Percentiles rank a stretch among this genome's conserved stretches.
phyloP scores from a whole-genome alignment of 2,329 filamentous ascomycete genomes.

The Ceratocystis cubensis region DNA sequence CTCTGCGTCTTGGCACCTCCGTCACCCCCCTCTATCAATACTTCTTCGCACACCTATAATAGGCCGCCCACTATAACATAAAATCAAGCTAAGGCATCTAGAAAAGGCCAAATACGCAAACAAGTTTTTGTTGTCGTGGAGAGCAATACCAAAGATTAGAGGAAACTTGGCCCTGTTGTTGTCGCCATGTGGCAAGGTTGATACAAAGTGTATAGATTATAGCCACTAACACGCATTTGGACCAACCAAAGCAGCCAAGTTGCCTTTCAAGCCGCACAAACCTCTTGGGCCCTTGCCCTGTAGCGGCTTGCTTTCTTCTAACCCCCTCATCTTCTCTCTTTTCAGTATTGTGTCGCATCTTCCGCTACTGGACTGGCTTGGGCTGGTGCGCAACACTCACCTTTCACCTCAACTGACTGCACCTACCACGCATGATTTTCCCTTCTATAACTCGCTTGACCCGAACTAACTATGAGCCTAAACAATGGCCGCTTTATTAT shows the following conservation, averaged over 20 bases:
- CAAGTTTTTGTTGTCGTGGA: neutral
- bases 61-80: neutral
- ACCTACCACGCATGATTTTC: conserved; percentile 8
- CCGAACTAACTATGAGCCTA: neutral
- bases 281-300: neutral
- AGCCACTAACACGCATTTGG: neutral
- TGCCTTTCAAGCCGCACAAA: neutral
- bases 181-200: neutral
- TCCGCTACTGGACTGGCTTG: neutral
- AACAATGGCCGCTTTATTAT: neutral
- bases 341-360: neutral
- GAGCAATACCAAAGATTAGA: neutral
- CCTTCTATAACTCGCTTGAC: conserved; percentile 3
- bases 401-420: conserved; percentile 1
- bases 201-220: neutral
- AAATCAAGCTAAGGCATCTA: neutral
- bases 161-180: neutral
- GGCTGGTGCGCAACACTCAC: neutral
- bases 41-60: neutral
- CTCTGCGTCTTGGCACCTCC: neutral
- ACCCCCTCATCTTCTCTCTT: neutral
- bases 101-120: neutral
- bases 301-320: neutral
- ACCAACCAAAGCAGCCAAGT: neutral
- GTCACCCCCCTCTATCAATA: neutral